Evolutionary conservation across 306 rosid genomes (phyloP).

Genomic region (Urtica urens): DNA sequence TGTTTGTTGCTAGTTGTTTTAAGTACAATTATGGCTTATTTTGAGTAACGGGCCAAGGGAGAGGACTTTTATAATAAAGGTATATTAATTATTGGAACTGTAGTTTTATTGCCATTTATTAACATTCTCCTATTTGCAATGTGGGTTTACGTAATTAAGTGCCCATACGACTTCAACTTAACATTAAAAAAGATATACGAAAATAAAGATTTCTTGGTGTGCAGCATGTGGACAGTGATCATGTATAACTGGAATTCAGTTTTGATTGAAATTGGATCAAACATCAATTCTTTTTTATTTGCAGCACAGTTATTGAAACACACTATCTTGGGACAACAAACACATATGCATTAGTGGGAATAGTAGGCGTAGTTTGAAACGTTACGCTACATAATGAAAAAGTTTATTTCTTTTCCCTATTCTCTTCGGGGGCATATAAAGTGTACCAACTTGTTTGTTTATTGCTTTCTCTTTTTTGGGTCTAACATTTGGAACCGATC

Average conservation of each 20-base stretch:
- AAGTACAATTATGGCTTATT: neutral
- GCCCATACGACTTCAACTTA: conserved; percentile 5
- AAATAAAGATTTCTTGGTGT: too few species aligned
- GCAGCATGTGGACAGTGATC: too few species aligned
- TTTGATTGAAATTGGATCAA: too few species aligned
- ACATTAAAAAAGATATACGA: neutral
- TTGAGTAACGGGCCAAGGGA: conserved; percentile 1
- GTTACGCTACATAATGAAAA: conserved; percentile 6
- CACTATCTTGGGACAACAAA: too few species aligned
- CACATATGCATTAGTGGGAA: conserved; percentile 8
- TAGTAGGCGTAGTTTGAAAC: conserved; percentile 9
- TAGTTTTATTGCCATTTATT: neutral
- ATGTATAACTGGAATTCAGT: too few species aligned
- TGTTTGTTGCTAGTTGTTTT: neutral
- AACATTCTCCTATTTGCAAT: neutral
- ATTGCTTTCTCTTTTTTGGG: conserved; percentile 6
- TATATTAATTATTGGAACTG: neutral
- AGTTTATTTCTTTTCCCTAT: too few species aligned
- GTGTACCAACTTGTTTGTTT: conserved; percentile 22
- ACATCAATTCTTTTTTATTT: too few species aligned
- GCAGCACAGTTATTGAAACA: too few species aligned
- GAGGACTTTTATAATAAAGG: neutral
- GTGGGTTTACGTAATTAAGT: conserved; percentile 4
- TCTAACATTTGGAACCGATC: conserved; percentile 20
- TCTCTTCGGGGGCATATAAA: conserved; percentile 12